phyloP scores from a whole-genome alignment of 2,329 filamentous ascomycete genomes.

The Hypoxylon sp. region DNA sequence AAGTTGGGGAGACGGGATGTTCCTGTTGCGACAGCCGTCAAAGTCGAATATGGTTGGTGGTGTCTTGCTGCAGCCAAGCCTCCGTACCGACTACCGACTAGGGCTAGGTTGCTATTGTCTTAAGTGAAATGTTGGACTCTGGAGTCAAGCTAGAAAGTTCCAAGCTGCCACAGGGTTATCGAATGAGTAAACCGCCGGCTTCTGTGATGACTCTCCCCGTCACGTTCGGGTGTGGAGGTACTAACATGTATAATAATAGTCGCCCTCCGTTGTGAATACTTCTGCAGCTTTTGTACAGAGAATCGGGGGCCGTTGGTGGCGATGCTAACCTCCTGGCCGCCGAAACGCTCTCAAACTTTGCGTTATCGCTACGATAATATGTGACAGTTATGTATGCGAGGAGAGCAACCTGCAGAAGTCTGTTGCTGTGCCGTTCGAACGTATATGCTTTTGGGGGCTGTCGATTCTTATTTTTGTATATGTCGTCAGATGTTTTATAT shows the following conservation, averaged over 20 bases:
- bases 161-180: slow-evolving; percentile 21
- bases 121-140: slow-evolving; percentile 20
- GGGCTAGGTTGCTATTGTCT: slow-evolving; percentile 20
- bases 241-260: slow-evolving; percentile 37
- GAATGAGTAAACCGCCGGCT: slow-evolving; percentile 29
- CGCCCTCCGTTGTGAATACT: slow-evolving; percentile 8
- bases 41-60: slow-evolving; percentile 38
- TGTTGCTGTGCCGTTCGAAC: slow-evolving; percentile 42
- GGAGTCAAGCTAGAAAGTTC: slow-evolving; percentile 19
- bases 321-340: slow-evolving; percentile 33
- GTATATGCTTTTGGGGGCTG: slow-evolving; percentile 44
- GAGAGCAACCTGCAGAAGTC: slow-evolving; percentile 27
- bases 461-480: slow-evolving; percentile 36
- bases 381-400: slow-evolving; percentile 47
- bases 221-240: slow-evolving; percentile 20
- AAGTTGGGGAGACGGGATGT: slow-evolving; percentile 18
- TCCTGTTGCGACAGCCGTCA: slow-evolving; percentile 25
- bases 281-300: slow-evolving; percentile 26
- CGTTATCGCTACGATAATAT: slow-evolving; percentile 44
- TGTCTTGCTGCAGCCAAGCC: slow-evolving; percentile 44
- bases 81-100: slow-evolving; percentile 16
- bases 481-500: slow-evolving; percentile 38
- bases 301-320: slow-evolving; percentile 43
- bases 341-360: slow-evolving; percentile 32
- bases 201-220: slow-evolving; percentile 15